Base-by-base conservation (phyloP, 1,284 basidiomycete genomes). In the Pascua sp. region DNA sequence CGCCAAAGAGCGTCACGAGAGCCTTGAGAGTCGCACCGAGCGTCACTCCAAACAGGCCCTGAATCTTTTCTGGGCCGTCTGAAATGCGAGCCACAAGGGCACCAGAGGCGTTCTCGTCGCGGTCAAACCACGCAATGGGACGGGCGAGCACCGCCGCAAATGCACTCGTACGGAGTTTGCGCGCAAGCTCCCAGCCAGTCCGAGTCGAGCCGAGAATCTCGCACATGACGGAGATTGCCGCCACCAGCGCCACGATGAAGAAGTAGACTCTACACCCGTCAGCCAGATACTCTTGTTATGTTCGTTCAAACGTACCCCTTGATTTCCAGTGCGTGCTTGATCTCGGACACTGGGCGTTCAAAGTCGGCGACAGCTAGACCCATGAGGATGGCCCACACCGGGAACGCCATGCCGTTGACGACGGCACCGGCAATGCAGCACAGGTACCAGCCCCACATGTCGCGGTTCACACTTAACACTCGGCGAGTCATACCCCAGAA, bases 21-120 rank as follows among this genome's bases (percentile, higher is more conserved):
- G 84, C 84, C 78, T 96, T 92, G 11, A 96, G 80, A 68, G 98
- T 90, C n/a, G 86, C 78, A 43, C 89, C 90, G 38, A 97, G 82
- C 3, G 93, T 96, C 58, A 90, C 81, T 58, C 94, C 94, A 50
- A 91, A 90, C 43, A 97, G 81, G 62, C 92, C 92, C 61, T 88
- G 89, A 62, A 97, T 84, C 74, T 95, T 96, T 69, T 95, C 90
- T 16, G 95, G 89, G 69, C 91, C 89, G 60, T 94, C 91, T 55
- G 90, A 88, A 42, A 98, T 79, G 52, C 81, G 82, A 1, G 88
- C 83, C 4, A 91, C 94, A 53, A 98, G 80, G 53, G 85, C 80
- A 61, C 95, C 96, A 36, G 90, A 89, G 59, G 72, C 77, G 72
- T 95, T 85, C 72, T 86, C 84, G 18, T 91, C 89, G 75, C 84